phyloP scores from a whole-genome alignment of 495 filamentous ascomycete genomes.

The Trichoderma virens region DNA sequence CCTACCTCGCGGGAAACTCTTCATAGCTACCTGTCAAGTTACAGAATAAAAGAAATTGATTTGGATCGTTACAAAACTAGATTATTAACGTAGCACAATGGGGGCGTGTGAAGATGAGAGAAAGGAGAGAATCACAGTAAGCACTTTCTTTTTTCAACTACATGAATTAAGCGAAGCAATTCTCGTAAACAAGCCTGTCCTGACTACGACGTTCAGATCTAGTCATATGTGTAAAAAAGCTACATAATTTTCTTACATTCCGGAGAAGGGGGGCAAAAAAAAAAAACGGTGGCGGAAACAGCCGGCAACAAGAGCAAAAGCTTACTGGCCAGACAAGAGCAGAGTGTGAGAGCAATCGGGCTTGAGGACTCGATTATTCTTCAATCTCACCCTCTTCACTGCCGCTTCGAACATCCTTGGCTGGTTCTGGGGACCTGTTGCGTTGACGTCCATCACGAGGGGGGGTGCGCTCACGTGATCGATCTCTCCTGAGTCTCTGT shows the following conservation, averaged over 20 bases:
- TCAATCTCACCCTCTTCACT: constrained; percentile 99
- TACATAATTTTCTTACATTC: constrained; percentile 1
- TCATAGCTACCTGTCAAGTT: not conserved
- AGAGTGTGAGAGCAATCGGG: not conserved
- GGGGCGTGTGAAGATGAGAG: not conserved
- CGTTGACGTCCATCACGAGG: constrained; percentile 45
- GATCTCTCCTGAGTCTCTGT: constrained; percentile 55
- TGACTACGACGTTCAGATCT: constrained; percentile 1
- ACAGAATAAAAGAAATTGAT: constrained; percentile 7
- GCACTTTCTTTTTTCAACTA: not conserved
- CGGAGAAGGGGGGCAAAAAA: not conserved
- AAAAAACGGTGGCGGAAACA: not conserved
- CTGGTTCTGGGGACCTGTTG: constrained; percentile 44
- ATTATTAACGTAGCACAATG: not conserved
- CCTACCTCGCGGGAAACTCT: constrained; percentile 12
- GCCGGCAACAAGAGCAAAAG: not conserved
- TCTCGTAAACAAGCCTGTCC: constrained; percentile 11
- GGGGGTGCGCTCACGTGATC: constrained; percentile 52
- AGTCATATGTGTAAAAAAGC: not conserved
- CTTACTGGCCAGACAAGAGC: constrained; percentile 5
- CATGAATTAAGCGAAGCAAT: not conserved
- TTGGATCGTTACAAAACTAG: constrained; percentile 6
- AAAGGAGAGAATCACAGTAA: not conserved
- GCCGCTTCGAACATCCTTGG: constrained; percentile 58
- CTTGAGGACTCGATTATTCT: constrained; percentile 53